Conservation (phyloP, 805 yeast species). For the Wickerhamiella nectarea region DNA sequence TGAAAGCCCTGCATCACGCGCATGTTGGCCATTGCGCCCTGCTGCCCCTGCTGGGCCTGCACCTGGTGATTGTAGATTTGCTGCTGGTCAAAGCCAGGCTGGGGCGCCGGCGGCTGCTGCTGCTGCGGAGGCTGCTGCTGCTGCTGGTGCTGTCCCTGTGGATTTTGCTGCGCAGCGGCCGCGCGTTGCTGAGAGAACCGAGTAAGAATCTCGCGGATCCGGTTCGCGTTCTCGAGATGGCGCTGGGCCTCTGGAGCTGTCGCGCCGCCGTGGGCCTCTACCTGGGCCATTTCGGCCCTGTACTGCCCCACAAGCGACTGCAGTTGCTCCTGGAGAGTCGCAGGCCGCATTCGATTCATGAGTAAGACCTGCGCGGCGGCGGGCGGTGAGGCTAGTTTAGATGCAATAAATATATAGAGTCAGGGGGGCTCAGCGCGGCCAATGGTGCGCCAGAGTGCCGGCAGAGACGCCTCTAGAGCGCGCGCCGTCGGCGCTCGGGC, state of each 20-base stretch:
- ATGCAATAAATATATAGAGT: background rate
- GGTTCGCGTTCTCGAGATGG: slow-evolving; percentile 24
- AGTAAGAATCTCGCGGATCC: slow-evolving; percentile 17
- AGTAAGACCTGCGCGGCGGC: background rate
- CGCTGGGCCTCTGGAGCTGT: slow-evolving; percentile 22
- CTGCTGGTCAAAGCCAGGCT: slow-evolving; percentile 12
- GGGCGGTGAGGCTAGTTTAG: background rate
- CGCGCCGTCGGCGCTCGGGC: too few relatives aligned
- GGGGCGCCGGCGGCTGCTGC: slow-evolving; percentile 10
- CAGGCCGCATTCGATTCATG: slow-evolving; percentile 6
- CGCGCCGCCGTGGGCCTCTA: slow-evolving; percentile 19
- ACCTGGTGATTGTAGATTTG: slow-evolving; percentile 12
- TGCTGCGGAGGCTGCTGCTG: slow-evolving; percentile 14
- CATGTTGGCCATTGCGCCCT: slow-evolving; percentile 13
- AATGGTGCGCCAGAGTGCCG: too few relatives aligned
- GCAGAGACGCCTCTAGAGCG: too few relatives aligned
- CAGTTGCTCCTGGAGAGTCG: slow-evolving; percentile 16
- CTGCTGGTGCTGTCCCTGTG: slow-evolving; percentile 15
- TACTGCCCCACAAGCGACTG: slow-evolving; percentile 22
- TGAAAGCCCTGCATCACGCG: slow-evolving; percentile 16
- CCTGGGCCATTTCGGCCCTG: slow-evolving; percentile 21
- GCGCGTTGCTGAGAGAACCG: slow-evolving; percentile 14
- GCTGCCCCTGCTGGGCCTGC: slow-evolving; percentile 12
- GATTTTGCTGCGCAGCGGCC: slow-evolving; percentile 17
- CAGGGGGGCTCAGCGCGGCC: too few relatives aligned